phyloP scores from a whole-genome alignment of 495 filamentous ascomycete species.

The Aspergillus sparsus region DNA sequence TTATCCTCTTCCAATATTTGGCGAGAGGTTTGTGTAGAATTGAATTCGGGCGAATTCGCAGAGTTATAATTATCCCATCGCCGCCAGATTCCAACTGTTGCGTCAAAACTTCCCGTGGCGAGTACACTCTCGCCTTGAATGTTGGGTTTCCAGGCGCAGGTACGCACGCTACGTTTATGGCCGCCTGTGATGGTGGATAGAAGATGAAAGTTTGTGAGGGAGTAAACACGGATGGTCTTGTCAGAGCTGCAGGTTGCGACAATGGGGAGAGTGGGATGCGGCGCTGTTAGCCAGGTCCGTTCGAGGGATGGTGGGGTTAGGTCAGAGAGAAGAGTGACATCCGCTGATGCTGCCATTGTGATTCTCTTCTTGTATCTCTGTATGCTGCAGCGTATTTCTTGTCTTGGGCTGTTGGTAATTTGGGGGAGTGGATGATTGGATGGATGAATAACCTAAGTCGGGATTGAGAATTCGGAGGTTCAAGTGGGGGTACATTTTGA shows the following conservation, averaged over 20 bases:
- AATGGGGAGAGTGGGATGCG: conserved; percentile 84
- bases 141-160: conserved; percentile 81
- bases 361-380: neutral
- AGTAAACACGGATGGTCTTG: conserved; percentile 85
- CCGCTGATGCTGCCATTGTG: conserved; percentile 14
- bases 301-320: conserved; percentile 64
- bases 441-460: too few species aligned
- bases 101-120: conserved; percentile 91
- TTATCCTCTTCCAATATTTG: too few species aligned
- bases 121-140: conserved; percentile 66
- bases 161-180: conserved; percentile 82
- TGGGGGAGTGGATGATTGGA: too few species aligned
- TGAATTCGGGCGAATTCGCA: too few species aligned
- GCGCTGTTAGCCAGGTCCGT: conserved; percentile 80
- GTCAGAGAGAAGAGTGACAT: conserved; percentile 34
- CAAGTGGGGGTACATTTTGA: too few species aligned
- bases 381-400: neutral
- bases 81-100: conserved; percentile 85
- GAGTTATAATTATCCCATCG: conserved; percentile 55
- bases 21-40: too few species aligned
- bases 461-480: too few species aligned
- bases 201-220: conserved; percentile 72
- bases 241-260: conserved; percentile 85
- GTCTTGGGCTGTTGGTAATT: too few species aligned
- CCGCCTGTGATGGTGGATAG: conserved; percentile 81